phyloP scores from a whole-genome alignment of 2,329 filamentous ascomycete genomes.

The Xylaria sp. region DNA sequence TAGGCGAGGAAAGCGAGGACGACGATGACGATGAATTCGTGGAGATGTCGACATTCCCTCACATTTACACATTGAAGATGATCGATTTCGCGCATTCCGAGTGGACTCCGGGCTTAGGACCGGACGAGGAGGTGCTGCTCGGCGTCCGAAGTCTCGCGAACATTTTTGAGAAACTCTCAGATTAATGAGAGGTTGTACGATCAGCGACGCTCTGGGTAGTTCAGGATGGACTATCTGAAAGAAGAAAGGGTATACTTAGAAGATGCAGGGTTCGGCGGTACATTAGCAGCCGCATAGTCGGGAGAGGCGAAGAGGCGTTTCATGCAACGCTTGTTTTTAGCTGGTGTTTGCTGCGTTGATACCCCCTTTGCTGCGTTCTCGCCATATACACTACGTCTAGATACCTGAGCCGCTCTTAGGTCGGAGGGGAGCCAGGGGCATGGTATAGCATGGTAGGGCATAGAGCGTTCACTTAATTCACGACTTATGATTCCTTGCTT shows the following conservation, averaged over 20 bases:
- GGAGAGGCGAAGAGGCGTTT: constrained; percentile 21
- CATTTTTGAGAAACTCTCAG: constrained; percentile 63
- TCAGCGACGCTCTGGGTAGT: background rate
- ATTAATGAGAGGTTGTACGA: constrained; percentile 19
- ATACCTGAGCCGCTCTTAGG: constrained; percentile 13
- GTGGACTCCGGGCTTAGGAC: constrained; percentile 75
- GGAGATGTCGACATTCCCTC: constrained; percentile 44
- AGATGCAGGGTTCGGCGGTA: constrained; percentile 4
- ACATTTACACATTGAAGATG: constrained; percentile 73
- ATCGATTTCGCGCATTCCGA: constrained; percentile 95
- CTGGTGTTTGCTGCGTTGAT: constrained; percentile 27
- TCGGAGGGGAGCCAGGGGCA: constrained; percentile 8
- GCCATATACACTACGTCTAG: background rate
- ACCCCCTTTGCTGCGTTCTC: constrained; percentile 24
- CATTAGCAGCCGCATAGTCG: constrained; percentile 2
- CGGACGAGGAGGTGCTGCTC: constrained; percentile 75
- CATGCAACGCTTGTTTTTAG: constrained; percentile 8
- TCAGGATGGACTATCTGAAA: background rate
- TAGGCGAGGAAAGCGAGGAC: constrained; percentile 39
- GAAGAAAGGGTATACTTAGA: background rate
- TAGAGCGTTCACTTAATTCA: constrained; percentile 2
- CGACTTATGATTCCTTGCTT: background rate
- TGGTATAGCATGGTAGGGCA: background rate
- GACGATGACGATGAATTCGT: constrained; percentile 48
- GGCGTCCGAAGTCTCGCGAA: constrained; percentile 67